These are phyloP conservation scores for Suillus placidus DNA, from an alignment of 768 basidiomycete genomes.

Conservation along the genomic window DNA sequence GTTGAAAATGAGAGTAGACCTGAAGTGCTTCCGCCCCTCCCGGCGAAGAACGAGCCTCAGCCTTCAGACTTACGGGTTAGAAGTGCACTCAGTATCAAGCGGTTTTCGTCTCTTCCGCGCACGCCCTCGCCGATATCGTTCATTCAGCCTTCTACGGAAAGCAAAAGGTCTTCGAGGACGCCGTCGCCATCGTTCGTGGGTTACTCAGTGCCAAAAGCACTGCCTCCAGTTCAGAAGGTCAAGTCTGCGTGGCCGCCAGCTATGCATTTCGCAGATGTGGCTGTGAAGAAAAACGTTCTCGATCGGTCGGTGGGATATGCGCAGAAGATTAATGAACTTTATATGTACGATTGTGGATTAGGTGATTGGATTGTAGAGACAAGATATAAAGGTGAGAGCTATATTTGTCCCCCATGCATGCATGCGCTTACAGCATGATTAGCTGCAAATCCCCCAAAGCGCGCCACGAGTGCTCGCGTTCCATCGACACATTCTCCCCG, in stretches of 20 bases:
- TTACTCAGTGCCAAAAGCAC: conserved; percentile 30
- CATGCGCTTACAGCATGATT: conserved; percentile 13
- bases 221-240: conserved; percentile 31
- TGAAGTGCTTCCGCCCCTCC: conserved; percentile 32
- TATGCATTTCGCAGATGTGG: conserved; percentile 71
- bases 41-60: conserved; percentile 29
- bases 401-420: not conserved
- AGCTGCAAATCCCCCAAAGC: conserved; percentile 30
- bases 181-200: conserved; percentile 35
- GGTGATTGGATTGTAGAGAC: conserved; percentile 71
- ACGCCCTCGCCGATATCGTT: conserved; percentile 62
- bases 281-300: conserved; percentile 51
- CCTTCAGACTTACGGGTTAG: conserved; percentile 28
- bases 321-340: conserved; percentile 81
- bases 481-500: conserved; percentile 47
- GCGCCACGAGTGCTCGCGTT: conserved; percentile 22
- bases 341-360: conserved; percentile 74
- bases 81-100: conserved; percentile 39
- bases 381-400: conserved; percentile 52
- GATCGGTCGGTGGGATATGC: conserved; percentile 79
- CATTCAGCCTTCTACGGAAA: conserved; percentile 23
- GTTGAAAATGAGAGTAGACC: not conserved
- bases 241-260: conserved; percentile 58
- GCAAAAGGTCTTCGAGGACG: conserved; percentile 27
- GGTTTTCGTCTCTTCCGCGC: conserved; percentile 62